These are phyloP conservation scores for Phytophthora capsici DNA, from an alignment of 352 stramenopile species.

Conservation along the genomic window DNA sequence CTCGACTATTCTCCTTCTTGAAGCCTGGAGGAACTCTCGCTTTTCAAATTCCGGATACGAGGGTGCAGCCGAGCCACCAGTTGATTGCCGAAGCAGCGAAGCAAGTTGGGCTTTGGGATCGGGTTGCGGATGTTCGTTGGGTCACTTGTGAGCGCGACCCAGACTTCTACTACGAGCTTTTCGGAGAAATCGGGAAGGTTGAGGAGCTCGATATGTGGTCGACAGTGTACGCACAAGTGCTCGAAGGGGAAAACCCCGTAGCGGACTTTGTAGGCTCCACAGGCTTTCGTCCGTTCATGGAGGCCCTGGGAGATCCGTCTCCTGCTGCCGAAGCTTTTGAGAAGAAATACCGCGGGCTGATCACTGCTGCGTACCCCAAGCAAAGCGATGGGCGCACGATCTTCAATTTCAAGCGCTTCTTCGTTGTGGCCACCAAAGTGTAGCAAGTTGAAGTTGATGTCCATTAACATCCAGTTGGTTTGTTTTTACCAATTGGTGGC, in stretches of 20 bases:
- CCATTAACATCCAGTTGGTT: conserved; percentile 3
- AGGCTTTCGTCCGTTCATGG: conserved; percentile 62
- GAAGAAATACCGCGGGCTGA: conserved; percentile 62
- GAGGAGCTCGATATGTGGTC: conserved; percentile 68
- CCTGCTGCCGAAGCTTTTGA: conserved; percentile 41
- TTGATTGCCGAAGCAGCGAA: conserved; percentile 60
- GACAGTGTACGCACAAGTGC: conserved; percentile 61
- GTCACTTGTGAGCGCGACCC: conserved; percentile 72
- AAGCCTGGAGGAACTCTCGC: conserved; percentile 67
- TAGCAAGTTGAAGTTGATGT: conserved; percentile 7
- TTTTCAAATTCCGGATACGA: conserved; percentile 78
- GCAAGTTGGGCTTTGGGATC: conserved; percentile 43
- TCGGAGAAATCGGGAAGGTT: conserved; percentile 29
- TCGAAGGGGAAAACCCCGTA: conserved; percentile 70
- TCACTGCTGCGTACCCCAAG: conserved; percentile 63
- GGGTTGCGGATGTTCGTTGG: conserved; percentile 62
- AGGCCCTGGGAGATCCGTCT: conserved; percentile 47
- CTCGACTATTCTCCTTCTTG: conserved; percentile 52
- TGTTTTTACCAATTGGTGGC: conserved; percentile 6
- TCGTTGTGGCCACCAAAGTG: conserved; percentile 57
- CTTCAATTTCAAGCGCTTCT: conserved; percentile 79
- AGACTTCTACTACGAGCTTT: conserved; percentile 76
- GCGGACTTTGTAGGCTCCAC: conserved; percentile 75
- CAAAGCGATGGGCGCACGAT: conserved; percentile 62
- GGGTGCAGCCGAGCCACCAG: conserved; percentile 45